Evolutionary conservation across 2,329 filamentous ascomycete genomes (phyloP).

Genomic region (Pestalotiopsis fici): DNA sequence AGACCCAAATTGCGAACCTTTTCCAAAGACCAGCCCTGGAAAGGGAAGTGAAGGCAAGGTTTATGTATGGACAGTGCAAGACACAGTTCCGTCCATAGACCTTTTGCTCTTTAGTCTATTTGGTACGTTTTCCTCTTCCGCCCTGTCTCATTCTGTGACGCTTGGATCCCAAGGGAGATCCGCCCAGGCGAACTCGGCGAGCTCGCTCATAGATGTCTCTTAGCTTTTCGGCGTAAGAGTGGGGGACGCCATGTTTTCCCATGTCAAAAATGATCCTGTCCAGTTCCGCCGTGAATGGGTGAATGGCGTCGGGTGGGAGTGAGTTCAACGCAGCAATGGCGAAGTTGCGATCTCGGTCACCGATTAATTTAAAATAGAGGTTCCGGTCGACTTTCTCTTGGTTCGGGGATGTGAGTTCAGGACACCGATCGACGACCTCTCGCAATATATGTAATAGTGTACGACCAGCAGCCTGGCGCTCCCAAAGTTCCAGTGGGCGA

Average conservation of each 20-base stretch:
- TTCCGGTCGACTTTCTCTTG: constrained; percentile 38
- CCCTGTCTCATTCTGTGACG: constrained; percentile 21
- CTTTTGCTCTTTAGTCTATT: constrained; percentile 10
- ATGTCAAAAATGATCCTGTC: constrained; percentile 31
- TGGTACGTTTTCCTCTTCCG: constrained; percentile 23
- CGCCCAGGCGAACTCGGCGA: constrained; percentile 15
- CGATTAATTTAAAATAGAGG: constrained; percentile 49
- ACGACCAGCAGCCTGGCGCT: constrained; percentile 46
- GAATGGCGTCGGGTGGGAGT: constrained; percentile 18
- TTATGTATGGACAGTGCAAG: background rate
- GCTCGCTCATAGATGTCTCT: constrained; percentile 27
- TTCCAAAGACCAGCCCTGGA: constrained; percentile 3
- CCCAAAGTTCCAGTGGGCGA: constrained; percentile 34
- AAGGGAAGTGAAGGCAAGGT: background rate
- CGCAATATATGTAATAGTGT: constrained; percentile 50
- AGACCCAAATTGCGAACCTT: no score
- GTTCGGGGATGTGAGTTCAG: constrained; percentile 32
- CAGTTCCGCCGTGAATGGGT: constrained; percentile 28
- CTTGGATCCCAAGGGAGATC: constrained; percentile 20
- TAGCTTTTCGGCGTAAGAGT: constrained; percentile 29
- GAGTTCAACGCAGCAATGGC: constrained; percentile 41
- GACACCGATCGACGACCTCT: constrained; percentile 41
- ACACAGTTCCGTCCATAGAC: background rate
- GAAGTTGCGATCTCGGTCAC: constrained; percentile 44
- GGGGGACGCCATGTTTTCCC: constrained; percentile 22